Percentiles rank a stretch among this genome's conserved stretches.
Evolutionary conservation across 345 rosid genomes (phyloP).

Genomic region (Nasturtium officinale): DNA sequence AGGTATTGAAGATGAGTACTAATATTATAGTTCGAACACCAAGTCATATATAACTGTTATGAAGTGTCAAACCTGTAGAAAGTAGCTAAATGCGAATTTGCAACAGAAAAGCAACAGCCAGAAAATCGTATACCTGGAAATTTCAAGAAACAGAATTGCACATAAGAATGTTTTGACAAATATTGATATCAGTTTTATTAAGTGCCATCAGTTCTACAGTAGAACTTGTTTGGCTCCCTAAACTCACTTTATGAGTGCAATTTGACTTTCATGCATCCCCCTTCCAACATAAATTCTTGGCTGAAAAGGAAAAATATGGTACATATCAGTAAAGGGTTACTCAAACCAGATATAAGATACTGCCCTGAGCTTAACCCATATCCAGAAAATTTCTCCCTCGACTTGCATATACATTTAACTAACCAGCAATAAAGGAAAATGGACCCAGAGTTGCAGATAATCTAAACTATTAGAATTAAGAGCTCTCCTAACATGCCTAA

Average conservation of each 20-base stretch:
- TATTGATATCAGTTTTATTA: conserved; percentile 19
- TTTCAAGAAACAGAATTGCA: conserved; percentile 27
- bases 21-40: conserved; percentile 27
- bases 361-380: conserved; percentile 11
- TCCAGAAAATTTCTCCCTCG: background rate
- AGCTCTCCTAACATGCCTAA: conserved; percentile 26
- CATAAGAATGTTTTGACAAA: conserved; percentile 13
- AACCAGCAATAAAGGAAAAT: conserved; percentile 15
- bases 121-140: conserved; percentile 83
- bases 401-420: conserved; percentile 15
- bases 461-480: background rate
- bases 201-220: conserved; percentile 3
- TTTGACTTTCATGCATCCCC: conserved; percentile 99
- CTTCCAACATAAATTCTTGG: conserved; percentile 93
- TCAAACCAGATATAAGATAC: conserved; percentile 10
- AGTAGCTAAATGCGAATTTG: conserved; percentile 77
- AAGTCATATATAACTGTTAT: conserved; percentile 3
- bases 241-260: conserved; percentile 85
- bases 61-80: conserved; percentile 64
- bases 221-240: conserved; percentile 13
- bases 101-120: conserved; percentile 78
- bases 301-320: conserved; percentile 51
- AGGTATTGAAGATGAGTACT: conserved; percentile 20
- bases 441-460: conserved; percentile 1
- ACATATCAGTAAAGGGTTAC: conserved; percentile 32